Evolutionary conservation across 2,329 filamentous ascomycete genomes (phyloP), one percentile per base, ranked within the genome.

Genomic region (Didymella keratinophila): DNA sequence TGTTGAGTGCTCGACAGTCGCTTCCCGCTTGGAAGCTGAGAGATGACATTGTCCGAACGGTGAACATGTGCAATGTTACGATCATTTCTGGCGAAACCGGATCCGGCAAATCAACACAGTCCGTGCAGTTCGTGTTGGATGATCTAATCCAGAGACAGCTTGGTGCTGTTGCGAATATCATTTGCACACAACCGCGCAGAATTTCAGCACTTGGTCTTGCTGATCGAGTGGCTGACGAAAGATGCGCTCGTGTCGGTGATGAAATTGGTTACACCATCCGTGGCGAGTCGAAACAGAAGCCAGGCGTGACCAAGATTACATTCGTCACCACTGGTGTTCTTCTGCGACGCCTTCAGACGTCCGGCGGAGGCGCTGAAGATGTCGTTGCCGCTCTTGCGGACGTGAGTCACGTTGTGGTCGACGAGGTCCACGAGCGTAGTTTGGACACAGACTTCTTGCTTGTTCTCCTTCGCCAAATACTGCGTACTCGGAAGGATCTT

Each of bases 51-150:
- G 86, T 98, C 10, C 76, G 85, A 20, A 90, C 91, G 0, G 91
- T 99, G 47, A 84, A 84, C 41, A 80, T 83, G 4, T 87, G 94
- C 70, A 89, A 97, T 76, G 93, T 99, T 49, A 97, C 92, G 0
- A 97, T 99, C 70, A 95, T 99, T 68, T 96, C 93, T 42, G 95
- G 95, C 66, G 95, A 98, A 78, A 99, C 95, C 4, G 95, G 95
- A 52, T 97, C 92, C 18, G 95, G 95, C 72, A 99, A 99, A 78
- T 97, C 92, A 47, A 98, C 95, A 0, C 95, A 99, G 76, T 95
- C 92, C 2, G 92, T 98, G 32, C 95, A 99, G 75, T 99, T 98
- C 76, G 84, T 99, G 42, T 83, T 99, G 1, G 95, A 99, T 70
- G 92, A 98, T 68, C 81, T 98, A 63, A 96, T 97, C 68, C 83